A percentile compares a stretch with the other conserved stretches of the same genome.
Conservation (phyloP, 1,284 basidiomycete species). For the Coniferiporia weirii region DNA sequence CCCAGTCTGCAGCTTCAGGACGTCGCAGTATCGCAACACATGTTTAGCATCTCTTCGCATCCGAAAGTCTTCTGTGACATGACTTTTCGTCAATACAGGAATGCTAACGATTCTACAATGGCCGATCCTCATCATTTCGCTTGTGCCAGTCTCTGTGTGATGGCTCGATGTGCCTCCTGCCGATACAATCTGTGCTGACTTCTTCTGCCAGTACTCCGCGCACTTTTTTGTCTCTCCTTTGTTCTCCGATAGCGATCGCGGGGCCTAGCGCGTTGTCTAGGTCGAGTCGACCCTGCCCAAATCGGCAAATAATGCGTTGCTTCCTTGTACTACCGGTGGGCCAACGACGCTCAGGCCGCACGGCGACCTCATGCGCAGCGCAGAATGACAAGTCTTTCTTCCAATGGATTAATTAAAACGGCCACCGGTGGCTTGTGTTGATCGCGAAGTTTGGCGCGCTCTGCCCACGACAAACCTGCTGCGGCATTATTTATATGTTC, state of each 20-base stretch:
- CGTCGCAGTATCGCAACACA: not conserved
- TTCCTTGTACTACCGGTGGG: not conserved
- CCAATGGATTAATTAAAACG: slow-evolving; percentile 6
- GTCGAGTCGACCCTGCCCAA: not conserved
- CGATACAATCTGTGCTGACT: not conserved
- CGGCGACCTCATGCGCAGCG: not conserved
- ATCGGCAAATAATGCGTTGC: not conserved
- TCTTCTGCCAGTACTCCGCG: not conserved
- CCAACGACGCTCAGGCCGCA: not conserved
- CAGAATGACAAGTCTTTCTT: slow-evolving; percentile 6
- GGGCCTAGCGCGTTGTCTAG: not conserved
- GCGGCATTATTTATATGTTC: not conserved
- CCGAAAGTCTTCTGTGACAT: not conserved
- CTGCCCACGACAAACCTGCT: not conserved
- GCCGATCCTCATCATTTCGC: not conserved
- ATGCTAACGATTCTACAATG: not conserved
- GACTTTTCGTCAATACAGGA: not conserved
- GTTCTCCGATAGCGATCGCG: slow-evolving; percentile 3
- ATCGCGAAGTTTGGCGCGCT: not conserved
- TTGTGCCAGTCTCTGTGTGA: not conserved
- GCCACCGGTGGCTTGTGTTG: not conserved
- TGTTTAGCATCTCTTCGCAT: not conserved
- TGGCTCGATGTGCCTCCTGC: too few relatives aligned
- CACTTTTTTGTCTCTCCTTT: slow-evolving; percentile 2
- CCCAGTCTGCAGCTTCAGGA: not conserved